phyloP scores from a whole-genome alignment of 1,284 basidiomycete species.

The Taiwanofungus camphoratus region DNA sequence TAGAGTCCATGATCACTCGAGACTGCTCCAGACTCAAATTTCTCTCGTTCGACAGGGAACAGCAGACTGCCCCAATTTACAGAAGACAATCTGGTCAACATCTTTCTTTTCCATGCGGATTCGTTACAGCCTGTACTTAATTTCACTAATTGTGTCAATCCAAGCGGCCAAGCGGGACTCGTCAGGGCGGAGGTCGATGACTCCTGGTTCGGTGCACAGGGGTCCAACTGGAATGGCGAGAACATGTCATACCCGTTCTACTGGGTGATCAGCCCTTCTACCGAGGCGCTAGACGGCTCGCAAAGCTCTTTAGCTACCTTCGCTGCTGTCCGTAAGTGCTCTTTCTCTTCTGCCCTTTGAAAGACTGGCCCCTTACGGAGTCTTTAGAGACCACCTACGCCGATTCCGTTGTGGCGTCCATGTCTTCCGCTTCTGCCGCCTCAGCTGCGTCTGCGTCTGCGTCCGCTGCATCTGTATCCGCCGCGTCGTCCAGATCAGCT shows the following conservation, averaged over 20 bases:
- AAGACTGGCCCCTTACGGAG: neutral
- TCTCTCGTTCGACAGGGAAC: conserved; percentile 38
- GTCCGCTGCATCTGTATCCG: conserved; percentile 31
- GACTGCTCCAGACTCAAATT: conserved; percentile 1
- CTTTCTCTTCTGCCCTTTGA: conserved; percentile 1
- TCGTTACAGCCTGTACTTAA: conserved; percentile 43
- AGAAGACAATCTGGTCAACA: conserved; percentile 47
- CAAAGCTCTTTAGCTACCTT: conserved; percentile 64
- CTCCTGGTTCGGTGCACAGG: conserved; percentile 61
- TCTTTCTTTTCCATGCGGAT: conserved; percentile 68
- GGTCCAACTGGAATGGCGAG: conserved; percentile 42
- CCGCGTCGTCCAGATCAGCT: conserved; percentile 25
- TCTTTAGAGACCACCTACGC: conserved; percentile 64
- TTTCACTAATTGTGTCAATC: conserved; percentile 39
- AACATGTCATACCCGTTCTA: conserved; percentile 63
- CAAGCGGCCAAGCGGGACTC: conserved; percentile 47
- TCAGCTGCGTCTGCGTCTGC: conserved; percentile 30
- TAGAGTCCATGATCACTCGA: conserved; percentile 17
- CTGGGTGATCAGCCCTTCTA: conserved; percentile 61
- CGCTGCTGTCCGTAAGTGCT: conserved; percentile 65
- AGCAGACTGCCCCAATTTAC: conserved; percentile 39
- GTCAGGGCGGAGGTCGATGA: conserved; percentile 59
- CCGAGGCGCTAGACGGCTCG: conserved; percentile 45
- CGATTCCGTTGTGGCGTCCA: conserved; percentile 51
- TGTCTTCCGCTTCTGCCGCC: conserved; percentile 38